These are phyloP conservation scores for Pichia sp. DNA, from an alignment of 1,139 yeast species.

Conservation along the genomic window DNA sequence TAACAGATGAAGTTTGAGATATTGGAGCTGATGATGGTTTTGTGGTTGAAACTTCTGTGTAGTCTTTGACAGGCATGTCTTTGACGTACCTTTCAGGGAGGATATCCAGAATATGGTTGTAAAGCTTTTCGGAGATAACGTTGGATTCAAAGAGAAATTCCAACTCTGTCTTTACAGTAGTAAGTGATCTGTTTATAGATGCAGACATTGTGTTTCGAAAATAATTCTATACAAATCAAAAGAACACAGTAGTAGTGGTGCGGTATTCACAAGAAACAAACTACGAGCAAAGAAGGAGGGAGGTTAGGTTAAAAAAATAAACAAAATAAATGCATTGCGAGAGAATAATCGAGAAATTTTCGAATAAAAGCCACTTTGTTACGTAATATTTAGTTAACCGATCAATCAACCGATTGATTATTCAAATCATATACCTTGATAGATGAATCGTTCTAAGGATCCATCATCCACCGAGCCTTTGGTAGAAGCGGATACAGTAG, in stretches of 20 bases:
- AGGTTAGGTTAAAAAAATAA: too few species aligned
- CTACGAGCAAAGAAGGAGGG: too few species aligned
- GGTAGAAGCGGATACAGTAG: neutral
- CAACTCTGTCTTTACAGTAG: conserved; percentile 67
- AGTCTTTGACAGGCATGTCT: conserved; percentile 28
- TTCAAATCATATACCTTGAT: conserved; percentile 28
- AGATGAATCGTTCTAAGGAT: conserved; percentile 31
- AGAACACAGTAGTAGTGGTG: too few species aligned
- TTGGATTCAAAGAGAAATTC: conserved; percentile 75
- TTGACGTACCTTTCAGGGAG: conserved; percentile 55
- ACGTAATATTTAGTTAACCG: too few species aligned
- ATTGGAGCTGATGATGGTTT: neutral
- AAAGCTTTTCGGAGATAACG: conserved; percentile 57
- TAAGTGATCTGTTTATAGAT: conserved; percentile 67
- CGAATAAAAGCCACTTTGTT: too few species aligned
- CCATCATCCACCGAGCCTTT: conserved; percentile 9
- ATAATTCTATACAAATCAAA: too few species aligned
- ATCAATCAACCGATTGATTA: neutral
- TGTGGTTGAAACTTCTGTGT: neutral
- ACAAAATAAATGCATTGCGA: too few species aligned
- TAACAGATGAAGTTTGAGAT: neutral
- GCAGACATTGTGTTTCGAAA: conserved; percentile 32
- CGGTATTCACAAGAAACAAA: too few species aligned
- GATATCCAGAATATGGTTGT: conserved; percentile 38
- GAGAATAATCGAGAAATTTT: too few species aligned